Evolutionary conservation across 2,329 filamentous ascomycete species (phyloP).

Genomic region (Pyricularia grisea): DNA sequence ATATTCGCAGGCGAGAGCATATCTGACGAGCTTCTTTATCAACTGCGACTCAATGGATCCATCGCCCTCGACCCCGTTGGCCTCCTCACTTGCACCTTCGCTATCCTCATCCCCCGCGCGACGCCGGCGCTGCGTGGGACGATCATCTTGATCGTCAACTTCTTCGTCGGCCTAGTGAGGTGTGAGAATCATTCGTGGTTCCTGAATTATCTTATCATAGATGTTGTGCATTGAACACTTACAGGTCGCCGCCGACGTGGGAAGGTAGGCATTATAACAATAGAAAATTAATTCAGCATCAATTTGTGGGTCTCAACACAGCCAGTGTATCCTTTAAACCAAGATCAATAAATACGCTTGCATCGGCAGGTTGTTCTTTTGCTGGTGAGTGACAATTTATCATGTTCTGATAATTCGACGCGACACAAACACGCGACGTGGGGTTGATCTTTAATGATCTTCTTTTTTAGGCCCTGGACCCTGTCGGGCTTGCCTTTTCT

Average conservation of each 20-base stretch:
- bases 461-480: neutral
- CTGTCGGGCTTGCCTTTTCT: neutral
- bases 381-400: neutral
- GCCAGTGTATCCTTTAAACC: neutral
- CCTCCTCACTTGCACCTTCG: constrained; percentile 25
- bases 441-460: neutral
- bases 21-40: constrained; percentile 59
- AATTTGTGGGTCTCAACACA: neutral
- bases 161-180: constrained; percentile 11
- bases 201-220: neutral
- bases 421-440: neutral
- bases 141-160: constrained; percentile 6
- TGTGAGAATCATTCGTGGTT: neutral
- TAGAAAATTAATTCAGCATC: neutral
- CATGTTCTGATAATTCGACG: neutral
- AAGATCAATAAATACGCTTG: neutral
- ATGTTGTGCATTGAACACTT: neutral
- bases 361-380: neutral
- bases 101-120: constrained; percentile 14
- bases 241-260: constrained; percentile 12
- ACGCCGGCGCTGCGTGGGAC: constrained; percentile 7
- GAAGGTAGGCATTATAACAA: constrained; percentile 9
- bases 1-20: constrained; percentile 57
- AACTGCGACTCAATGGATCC: constrained; percentile 39
- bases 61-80: constrained; percentile 17